These are phyloP conservation scores for Musa balbisiana DNA, from an alignment of 202 grass and related monocot species.

Conservation along the genomic window DNA sequence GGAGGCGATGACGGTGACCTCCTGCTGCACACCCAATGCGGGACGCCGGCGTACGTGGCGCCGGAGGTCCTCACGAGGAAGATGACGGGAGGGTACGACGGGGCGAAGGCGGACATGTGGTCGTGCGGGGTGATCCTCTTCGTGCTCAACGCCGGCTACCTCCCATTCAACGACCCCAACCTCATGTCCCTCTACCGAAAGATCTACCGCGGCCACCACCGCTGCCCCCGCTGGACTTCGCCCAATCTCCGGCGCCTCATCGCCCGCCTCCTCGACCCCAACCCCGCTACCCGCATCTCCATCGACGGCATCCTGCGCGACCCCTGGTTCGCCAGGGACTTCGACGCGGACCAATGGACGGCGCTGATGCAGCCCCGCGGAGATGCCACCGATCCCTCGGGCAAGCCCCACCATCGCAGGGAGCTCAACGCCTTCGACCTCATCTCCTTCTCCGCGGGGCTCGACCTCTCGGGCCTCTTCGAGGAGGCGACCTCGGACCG, in stretches of 20 bases:
- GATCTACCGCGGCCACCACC: slow-evolving; percentile 11
- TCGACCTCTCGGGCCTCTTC: slow-evolving; percentile 14
- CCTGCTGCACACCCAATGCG: slow-evolving; percentile 16
- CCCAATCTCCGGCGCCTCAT: slow-evolving; percentile 7
- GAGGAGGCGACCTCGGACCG: neutral
- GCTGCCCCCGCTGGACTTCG: slow-evolving; percentile 8
- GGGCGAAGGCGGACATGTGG: slow-evolving; percentile 13
- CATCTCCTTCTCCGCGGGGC: slow-evolving; percentile 14
- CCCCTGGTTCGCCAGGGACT: slow-evolving; percentile 11
- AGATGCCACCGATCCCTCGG: too few species aligned
- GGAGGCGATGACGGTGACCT: neutral
- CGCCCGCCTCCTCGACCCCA: slow-evolving; percentile 17
- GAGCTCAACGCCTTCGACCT: slow-evolving; percentile 20
- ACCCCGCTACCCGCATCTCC: slow-evolving; percentile 10
- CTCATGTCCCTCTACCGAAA: slow-evolving; percentile 18
- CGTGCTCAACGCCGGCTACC: slow-evolving; percentile 22
- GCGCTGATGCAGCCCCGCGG: neutral
- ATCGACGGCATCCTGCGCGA: slow-evolving; percentile 10
- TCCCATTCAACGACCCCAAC: slow-evolving; percentile 20
- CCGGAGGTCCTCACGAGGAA: slow-evolving; percentile 8
- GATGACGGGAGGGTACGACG: slow-evolving; percentile 9
- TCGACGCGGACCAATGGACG: slow-evolving; percentile 4
- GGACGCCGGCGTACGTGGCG: slow-evolving; percentile 18
- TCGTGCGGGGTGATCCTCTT: slow-evolving; percentile 18
- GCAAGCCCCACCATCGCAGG: neutral